Conservation (phyloP, 169 alveolate species). For the Neospora caninum region DNA sequence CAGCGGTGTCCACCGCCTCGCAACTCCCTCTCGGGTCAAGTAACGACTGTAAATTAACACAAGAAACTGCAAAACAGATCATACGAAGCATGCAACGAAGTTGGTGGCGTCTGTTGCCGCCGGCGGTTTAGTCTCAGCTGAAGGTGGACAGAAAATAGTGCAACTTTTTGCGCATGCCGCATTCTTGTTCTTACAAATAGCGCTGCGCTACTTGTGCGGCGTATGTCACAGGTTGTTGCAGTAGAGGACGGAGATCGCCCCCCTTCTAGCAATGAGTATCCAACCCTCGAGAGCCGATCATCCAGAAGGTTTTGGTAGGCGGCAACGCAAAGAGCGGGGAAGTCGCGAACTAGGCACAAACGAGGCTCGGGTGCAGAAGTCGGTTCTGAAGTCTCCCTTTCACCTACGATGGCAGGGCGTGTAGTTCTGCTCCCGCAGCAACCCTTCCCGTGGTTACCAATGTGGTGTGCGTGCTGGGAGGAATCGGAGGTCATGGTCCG, state of each 20-base stretch:
- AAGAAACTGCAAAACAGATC: not conserved
- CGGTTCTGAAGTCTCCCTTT: too few species aligned
- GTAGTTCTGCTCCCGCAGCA: not conserved
- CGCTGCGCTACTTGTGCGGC: not conserved
- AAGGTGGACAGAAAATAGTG: not conserved
- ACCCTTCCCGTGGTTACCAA: not conserved
- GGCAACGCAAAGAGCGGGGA: not conserved
- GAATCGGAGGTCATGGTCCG: constrained; percentile 13
- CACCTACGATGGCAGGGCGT: not conserved
- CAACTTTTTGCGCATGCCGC: not conserved
- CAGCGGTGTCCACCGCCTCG: not conserved
- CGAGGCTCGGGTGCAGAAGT: not conserved
- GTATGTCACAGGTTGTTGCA: not conserved
- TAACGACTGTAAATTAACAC: too few species aligned
- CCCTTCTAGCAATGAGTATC: not conserved
- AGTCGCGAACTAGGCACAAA: not conserved
- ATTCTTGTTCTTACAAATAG: not conserved
- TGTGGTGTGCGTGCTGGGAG: not conserved
- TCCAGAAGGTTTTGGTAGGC: not conserved
- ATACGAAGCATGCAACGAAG: not conserved
- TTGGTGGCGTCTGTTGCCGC: not conserved
- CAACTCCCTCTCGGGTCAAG: not conserved
- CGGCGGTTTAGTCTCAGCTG: not conserved
- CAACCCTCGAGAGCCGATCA: not conserved
- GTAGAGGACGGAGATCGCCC: not conserved